These are phyloP conservation scores for Huntiella moniliformis DNA, from an alignment of 2,329 filamentous ascomycete genomes.

Conservation along the genomic window DNA sequence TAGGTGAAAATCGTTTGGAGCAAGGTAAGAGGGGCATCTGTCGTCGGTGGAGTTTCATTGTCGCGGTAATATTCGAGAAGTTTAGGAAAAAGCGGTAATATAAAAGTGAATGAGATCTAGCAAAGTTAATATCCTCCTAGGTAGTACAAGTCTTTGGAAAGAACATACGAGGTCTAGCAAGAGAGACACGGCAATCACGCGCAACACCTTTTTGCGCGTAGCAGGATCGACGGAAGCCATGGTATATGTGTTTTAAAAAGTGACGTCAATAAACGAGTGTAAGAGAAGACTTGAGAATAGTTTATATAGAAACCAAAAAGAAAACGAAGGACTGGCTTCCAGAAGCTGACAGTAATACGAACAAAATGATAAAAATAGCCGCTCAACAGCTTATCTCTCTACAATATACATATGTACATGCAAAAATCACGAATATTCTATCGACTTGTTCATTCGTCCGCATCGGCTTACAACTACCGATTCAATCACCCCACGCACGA, in stretches of 20 bases:
- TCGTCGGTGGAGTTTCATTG: conserved; percentile 42
- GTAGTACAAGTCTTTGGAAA: too few relatives aligned
- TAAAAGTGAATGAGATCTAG: conserved; percentile 95
- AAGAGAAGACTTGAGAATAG: neutral
- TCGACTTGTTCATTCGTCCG: too few relatives aligned
- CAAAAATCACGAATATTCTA: too few relatives aligned
- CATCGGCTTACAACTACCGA: too few relatives aligned
- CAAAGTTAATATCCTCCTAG: neutral
- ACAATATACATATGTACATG: too few relatives aligned
- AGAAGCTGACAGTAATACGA: too few relatives aligned
- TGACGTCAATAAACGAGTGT: neutral
- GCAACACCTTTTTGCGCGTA: conserved; percentile 62
- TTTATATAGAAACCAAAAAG: neutral
- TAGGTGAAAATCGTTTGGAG: conserved; percentile 64
- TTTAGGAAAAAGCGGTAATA: conserved; percentile 86
- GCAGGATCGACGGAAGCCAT: conserved; percentile 28
- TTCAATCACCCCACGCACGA: too few relatives aligned
- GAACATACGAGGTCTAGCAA: conserved; percentile 64
- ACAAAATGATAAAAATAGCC: too few relatives aligned
- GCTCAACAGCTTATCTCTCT: too few relatives aligned
- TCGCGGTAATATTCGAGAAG: conserved; percentile 92
- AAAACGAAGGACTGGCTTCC: neutral
- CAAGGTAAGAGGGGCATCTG: conserved; percentile 38
- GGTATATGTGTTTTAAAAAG: neutral
- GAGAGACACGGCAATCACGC: conserved; percentile 74